Percentiles rank a stretch among this genome's conserved stretches.
Conservation (phyloP, 169 alveolate genomes). For the Cryptosporidium baileyi region DNA sequence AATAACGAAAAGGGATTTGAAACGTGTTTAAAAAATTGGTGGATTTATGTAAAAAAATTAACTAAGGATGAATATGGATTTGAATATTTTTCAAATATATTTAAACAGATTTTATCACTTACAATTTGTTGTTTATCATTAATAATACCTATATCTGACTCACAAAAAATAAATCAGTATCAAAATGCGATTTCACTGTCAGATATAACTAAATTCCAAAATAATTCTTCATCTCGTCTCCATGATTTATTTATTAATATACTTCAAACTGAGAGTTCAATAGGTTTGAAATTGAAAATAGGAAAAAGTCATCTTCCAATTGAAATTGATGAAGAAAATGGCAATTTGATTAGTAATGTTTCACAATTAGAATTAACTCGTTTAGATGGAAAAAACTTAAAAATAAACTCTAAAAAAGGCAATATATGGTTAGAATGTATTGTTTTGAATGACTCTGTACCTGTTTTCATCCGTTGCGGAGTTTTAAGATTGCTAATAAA, state of each 20-base stretch:
- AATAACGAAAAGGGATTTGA: neutral
- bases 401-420: neutral
- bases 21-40: conserved; percentile 27
- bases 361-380: conserved; percentile 8
- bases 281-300: conserved; percentile 3
- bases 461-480: neutral
- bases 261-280: conserved; percentile 45
- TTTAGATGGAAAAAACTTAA: conserved; percentile 3
- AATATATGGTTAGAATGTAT: conserved; percentile 8
- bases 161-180: conserved; percentile 12
- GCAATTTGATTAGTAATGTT: conserved; percentile 23
- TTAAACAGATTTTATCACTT: conserved; percentile 12
- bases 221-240: neutral
- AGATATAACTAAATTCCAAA: conserved; percentile 26
- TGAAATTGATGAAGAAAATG: conserved; percentile 59
- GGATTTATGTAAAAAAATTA: conserved; percentile 11
- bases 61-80: neutral
- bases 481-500: conserved; percentile 23
- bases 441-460: conserved; percentile 48
- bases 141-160: conserved; percentile 46
- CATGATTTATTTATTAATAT: conserved; percentile 47
- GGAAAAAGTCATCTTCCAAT: neutral
- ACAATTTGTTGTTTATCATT: conserved; percentile 3
- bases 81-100: conserved; percentile 16
- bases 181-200: conserved; percentile 35